Evolutionary conservation across 495 filamentous ascomycete genomes (phyloP).

Genomic region (Daldinia vernicosa): DNA sequence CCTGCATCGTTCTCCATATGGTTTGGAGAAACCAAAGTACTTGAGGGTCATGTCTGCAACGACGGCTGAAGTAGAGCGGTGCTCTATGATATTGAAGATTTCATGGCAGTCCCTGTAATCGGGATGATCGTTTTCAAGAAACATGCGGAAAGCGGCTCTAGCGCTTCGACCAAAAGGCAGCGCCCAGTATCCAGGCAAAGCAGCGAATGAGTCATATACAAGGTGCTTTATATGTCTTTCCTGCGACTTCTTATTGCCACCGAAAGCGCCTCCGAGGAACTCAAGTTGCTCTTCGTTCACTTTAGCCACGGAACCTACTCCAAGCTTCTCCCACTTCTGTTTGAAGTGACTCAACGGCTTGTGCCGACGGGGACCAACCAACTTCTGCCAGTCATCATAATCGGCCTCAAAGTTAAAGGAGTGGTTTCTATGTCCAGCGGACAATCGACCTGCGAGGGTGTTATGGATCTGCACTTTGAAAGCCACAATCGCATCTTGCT

Average conservation of each 20-base stretch:
- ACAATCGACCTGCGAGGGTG: slow-evolving; percentile 24
- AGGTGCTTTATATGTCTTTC: slow-evolving; percentile 51
- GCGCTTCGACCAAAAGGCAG: slow-evolving; percentile 32
- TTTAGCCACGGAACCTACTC: background rate
- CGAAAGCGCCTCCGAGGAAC: slow-evolving; percentile 51
- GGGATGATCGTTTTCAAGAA: slow-evolving; percentile 21
- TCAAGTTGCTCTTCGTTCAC: slow-evolving; percentile 18
- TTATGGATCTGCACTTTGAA: slow-evolving; percentile 26
- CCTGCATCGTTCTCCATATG: slow-evolving; percentile 25
- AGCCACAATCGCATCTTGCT: slow-evolving; percentile 10
- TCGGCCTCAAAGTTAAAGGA: slow-evolving; percentile 34
- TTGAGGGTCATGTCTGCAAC: slow-evolving; percentile 46
- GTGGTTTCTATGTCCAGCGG: slow-evolving; percentile 21
- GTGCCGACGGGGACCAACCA: slow-evolving; percentile 31
- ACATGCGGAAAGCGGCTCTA: slow-evolving; percentile 17
- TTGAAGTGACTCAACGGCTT: slow-evolving; percentile 36
- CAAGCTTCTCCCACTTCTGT: slow-evolving; percentile 28
- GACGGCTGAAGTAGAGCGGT: slow-evolving; percentile 45
- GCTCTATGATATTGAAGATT: slow-evolving; percentile 50
- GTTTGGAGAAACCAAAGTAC: slow-evolving; percentile 41
- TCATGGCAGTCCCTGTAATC: slow-evolving; percentile 40
- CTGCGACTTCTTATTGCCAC: slow-evolving; percentile 46
- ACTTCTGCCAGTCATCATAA: slow-evolving; percentile 41
- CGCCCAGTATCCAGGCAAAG: slow-evolving; percentile 47
- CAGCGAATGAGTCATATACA: slow-evolving; percentile 42